Base-by-base conservation (phyloP, 2,329 filamentous ascomycete species). In the Macrophomina pseudophaseolina region DNA sequence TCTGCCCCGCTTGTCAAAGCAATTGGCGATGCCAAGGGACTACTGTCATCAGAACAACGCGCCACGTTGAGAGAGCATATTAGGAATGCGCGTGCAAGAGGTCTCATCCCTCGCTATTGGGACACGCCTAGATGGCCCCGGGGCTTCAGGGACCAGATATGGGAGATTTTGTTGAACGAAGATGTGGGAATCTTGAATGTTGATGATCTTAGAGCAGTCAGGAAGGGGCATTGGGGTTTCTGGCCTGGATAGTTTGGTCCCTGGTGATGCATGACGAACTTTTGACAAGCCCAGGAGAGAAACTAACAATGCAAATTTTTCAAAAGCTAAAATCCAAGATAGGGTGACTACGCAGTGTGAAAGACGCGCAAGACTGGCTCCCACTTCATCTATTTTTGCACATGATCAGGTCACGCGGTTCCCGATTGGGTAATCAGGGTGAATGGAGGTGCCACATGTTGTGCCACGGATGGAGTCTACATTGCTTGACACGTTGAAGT, bases 91-190 rank as follows among this genome's bases (percentile, higher is more conserved):
- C 59, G 46, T 1, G 68, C 63, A 3, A 73, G 73, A 49, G 71
- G 71, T 3, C 63, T 75, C 46, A 16, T 66, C 9, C 71, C 70
- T 44, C 66, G 72, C 35, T 74, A 75, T 59, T 75, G 72, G 74
- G 69, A 68, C 40, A 72, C 71, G 18, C 72, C 71, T 7, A 49
- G 66, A 1, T 74, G 71, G 72, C 73, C 72, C 9, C 70, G 73
- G n/a, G 67, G 62, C n/a, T 42, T 73, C 18, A 68, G 72, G n/a
- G 66, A 73, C 33, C 68, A 67, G 53, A 66, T 72, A 18, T 74
- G 71, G 72, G 51, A 63, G 12, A 70, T 68, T 60, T 53, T 75
- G 40, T 69, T 66, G 28, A 62, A 70, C 11, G 49, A 68, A 18
- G 71, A 63, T 11, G 69, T 73, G 12, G 71, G 70, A 1, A 68